A percentile compares a stretch with the other conserved stretches of the same genome.
These are phyloP conservation scores for Cladobotryum protrusum DNA, from an alignment of 2,329 filamentous ascomycete species.

Conservation along the genomic window DNA sequence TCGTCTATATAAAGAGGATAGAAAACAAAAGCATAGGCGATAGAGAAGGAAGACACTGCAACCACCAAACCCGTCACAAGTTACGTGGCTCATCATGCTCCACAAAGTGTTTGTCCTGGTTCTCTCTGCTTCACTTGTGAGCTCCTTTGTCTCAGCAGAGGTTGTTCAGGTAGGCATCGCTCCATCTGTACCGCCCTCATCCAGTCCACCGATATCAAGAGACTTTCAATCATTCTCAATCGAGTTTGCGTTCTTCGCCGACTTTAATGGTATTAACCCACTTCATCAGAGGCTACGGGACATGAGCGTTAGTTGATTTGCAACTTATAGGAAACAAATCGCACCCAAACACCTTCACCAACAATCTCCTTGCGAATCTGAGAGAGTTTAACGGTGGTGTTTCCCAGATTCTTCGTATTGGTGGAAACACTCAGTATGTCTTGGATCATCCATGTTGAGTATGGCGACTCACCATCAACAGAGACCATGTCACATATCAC, in stretches of 20 bases:
- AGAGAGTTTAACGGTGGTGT: constrained; percentile 7
- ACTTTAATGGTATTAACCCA: constrained; percentile 1
- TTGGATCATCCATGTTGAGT: neutral
- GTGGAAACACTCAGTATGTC: constrained; percentile 7
- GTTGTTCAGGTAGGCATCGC: too few species aligned
- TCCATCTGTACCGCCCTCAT: neutral
- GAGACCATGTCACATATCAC: constrained; percentile 7
- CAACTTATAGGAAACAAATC: constrained; percentile 3
- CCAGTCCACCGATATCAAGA: constrained; percentile 3
- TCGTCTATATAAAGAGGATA: too few species aligned
- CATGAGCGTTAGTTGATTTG: neutral
- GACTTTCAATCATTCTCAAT: constrained; percentile 9
- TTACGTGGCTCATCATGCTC: too few species aligned
- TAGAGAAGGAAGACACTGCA: too few species aligned
- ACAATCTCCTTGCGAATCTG: constrained; percentile 6
- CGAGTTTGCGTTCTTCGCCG: constrained; percentile 7
- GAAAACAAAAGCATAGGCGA: too few species aligned
- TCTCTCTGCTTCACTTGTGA: too few species aligned
- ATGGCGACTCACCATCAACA: neutral
- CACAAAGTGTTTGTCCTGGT: too few species aligned
- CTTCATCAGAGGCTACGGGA: neutral
- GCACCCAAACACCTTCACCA: constrained; percentile 5
- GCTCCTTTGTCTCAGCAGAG: too few species aligned
- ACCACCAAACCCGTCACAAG: too few species aligned
- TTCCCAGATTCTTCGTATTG: constrained; percentile 6